Evolutionary conservation across 75 land plant species (phyloP).

Genomic region (Adiantum capillusveneris): DNA sequence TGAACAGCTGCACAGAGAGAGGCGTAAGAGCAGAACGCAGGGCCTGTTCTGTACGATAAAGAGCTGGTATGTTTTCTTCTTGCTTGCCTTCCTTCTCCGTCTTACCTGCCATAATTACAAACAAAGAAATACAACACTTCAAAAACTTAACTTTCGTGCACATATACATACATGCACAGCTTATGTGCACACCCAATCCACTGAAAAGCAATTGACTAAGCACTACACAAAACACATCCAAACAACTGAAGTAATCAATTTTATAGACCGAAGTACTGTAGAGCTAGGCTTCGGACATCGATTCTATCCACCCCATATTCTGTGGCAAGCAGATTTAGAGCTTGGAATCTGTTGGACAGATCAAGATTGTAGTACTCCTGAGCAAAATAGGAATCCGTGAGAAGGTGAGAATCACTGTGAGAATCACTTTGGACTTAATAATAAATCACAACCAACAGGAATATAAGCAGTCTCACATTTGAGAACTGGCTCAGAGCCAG

Average conservation of each 20-base stretch:
- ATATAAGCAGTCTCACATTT: too few species aligned
- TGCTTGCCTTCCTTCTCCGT: conserved; percentile 24
- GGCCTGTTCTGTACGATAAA: conserved; percentile 59
- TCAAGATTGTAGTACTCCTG: neutral
- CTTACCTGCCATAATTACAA: conserved; percentile 33
- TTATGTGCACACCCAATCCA: too few species aligned
- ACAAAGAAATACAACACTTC: neutral
- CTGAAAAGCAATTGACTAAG: too few species aligned
- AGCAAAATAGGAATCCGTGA: too few species aligned
- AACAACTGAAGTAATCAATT: too few species aligned
- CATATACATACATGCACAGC: too few species aligned
- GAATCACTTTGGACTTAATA: too few species aligned
- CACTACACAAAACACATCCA: too few species aligned
- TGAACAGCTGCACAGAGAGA: conserved; percentile 64
- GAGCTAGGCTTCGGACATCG: conserved; percentile 54
- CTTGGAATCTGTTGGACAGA: neutral
- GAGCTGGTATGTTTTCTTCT: conserved; percentile 36
- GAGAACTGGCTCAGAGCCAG: too few species aligned
- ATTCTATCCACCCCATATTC: conserved; percentile 68
- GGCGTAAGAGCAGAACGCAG: conserved; percentile 71
- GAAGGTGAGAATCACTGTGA: too few species aligned
- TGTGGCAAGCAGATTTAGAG: conserved; percentile 39
- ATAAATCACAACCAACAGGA: too few species aligned
- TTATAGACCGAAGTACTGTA: conserved; percentile 57
- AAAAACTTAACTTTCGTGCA: too few species aligned